Conservation (phyloP, 306 rosid genomes). For the Hippophae tibetana region DNA sequence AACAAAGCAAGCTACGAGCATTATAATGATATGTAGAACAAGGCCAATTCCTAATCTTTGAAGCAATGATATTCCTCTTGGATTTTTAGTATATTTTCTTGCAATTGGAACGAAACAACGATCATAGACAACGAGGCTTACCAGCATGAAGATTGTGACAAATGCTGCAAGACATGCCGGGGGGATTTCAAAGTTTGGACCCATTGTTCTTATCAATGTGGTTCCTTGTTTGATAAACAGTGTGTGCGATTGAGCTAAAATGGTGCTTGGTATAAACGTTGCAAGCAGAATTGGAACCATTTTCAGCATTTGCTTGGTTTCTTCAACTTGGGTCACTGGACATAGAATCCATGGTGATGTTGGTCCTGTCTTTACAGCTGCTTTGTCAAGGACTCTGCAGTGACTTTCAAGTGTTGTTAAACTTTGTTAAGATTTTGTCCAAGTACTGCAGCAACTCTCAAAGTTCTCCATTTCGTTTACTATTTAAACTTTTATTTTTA, state of each 20-base stretch:
- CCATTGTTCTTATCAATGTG: slow-evolving; percentile 47
- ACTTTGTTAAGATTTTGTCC: neutral
- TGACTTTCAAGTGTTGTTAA: neutral
- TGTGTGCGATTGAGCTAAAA: slow-evolving; percentile 32
- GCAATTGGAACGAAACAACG: slow-evolving; percentile 39
- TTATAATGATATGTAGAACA: slow-evolving; percentile 32
- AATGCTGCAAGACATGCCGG: slow-evolving; percentile 47
- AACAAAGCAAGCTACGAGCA: slow-evolving; percentile 37
- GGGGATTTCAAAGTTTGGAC: slow-evolving; percentile 53
- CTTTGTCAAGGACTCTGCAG: slow-evolving; percentile 69
- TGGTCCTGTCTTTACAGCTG: slow-evolving; percentile 34
- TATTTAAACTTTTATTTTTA: too few relatives aligned
- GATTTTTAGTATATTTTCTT: slow-evolving; percentile 51
- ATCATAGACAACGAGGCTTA: slow-evolving; percentile 49
- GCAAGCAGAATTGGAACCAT: slow-evolving; percentile 55
- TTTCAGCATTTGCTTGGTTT: slow-evolving; percentile 78
- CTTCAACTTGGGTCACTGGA: slow-evolving; percentile 78
- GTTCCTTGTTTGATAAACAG: slow-evolving; percentile 62
- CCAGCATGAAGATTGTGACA: slow-evolving; percentile 50
- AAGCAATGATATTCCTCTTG: slow-evolving; percentile 75
- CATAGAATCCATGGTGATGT: slow-evolving; percentile 52
- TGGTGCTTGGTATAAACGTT: slow-evolving; percentile 50
- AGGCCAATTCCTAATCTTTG: slow-evolving; percentile 73
- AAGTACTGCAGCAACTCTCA: too few relatives aligned
- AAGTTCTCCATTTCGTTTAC: too few relatives aligned